phyloP scores from a whole-genome alignment of 495 filamentous ascomycete species.

The Amphirosellinia nigrospora region DNA sequence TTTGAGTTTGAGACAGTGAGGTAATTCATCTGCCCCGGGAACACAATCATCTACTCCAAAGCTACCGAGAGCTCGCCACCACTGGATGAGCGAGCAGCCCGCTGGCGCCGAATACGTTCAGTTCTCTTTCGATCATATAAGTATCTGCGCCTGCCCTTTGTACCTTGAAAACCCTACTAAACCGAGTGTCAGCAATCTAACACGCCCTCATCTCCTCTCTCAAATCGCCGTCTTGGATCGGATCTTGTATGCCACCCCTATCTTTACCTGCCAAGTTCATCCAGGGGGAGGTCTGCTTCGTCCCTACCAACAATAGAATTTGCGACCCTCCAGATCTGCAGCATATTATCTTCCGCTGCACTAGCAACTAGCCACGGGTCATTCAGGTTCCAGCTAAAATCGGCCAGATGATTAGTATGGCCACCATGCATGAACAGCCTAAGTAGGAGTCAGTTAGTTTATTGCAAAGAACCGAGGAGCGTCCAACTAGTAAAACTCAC shows the following conservation, averaged over 20 bases:
- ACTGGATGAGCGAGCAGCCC: slow-evolving; percentile 12
- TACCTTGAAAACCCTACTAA: slow-evolving; percentile 12
- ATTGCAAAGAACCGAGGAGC: slow-evolving; percentile 1
- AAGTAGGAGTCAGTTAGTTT: slow-evolving; percentile 32
- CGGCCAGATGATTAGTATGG: slow-evolving; percentile 92
- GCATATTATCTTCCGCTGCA: slow-evolving; percentile 94
- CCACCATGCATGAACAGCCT: slow-evolving; percentile 98
- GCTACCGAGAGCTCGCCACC: slow-evolving; percentile 6
- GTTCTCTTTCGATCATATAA: slow-evolving; percentile 25
- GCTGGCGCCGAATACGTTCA: slow-evolving; percentile 7
- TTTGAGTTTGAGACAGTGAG: not conserved
- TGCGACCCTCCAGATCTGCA: slow-evolving; percentile 96
- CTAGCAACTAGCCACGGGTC: slow-evolving; percentile 95
- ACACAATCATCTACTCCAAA: not conserved
- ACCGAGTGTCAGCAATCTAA: slow-evolving; percentile 18
- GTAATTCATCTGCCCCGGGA: not conserved
- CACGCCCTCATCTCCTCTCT: not conserved
- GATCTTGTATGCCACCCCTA: not conserved
- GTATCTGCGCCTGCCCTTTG: slow-evolving; percentile 21
- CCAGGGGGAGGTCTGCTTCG: slow-evolving; percentile 74
- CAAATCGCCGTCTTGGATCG: slow-evolving; percentile 1
- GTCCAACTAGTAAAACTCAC: slow-evolving; percentile 55
- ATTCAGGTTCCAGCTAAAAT: slow-evolving; percentile 97
- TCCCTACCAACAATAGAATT: slow-evolving; percentile 87
- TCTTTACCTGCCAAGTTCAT: slow-evolving; percentile 69